A percentile compares a stretch with the other conserved stretches of the same genome.
These are phyloP conservation scores for Neurospora sp. DNA, from an alignment of 495 filamentous ascomycete species.

Conservation along the genomic window DNA sequence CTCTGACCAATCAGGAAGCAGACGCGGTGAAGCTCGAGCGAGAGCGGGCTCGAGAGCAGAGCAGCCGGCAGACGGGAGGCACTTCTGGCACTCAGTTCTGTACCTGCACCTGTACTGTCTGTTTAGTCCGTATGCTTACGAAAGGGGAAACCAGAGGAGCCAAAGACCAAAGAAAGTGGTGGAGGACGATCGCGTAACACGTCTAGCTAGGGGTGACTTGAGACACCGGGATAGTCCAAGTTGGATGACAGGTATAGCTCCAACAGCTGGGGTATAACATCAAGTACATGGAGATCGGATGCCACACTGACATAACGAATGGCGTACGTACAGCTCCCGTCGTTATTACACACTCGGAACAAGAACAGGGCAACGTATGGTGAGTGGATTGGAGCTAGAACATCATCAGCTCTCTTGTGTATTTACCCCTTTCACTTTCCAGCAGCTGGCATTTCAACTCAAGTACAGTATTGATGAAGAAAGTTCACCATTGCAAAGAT, in stretches of 20 bases:
- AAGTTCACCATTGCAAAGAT: not conserved
- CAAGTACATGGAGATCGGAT: not conserved
- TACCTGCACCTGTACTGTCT: not conserved
- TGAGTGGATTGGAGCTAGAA: not conserved
- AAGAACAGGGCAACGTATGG: not conserved
- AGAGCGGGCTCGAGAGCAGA: not conserved
- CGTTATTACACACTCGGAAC: not conserved
- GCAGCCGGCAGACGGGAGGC: not conserved
- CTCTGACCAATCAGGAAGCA: conserved; percentile 18
- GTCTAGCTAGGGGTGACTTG: not conserved
- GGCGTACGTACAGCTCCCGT: not conserved
- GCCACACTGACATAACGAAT: not conserved
- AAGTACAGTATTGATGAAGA: not conserved
- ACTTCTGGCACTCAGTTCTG: not conserved
- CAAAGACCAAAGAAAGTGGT: not conserved
- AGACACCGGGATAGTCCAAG: not conserved
- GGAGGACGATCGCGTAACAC: not conserved
- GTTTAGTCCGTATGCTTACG: not conserved
- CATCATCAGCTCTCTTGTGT: not conserved
- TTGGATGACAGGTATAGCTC: not conserved
- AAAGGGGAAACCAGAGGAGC: not conserved
- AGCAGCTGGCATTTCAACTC: not conserved
- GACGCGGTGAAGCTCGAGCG: conserved; percentile 6
- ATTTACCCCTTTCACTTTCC: not conserved
- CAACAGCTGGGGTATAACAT: not conserved